Evolutionary conservation across 1,284 basidiomycete species (phyloP), one percentile per base, ranked within the genome.

Genomic region (Ceratobasidium sp.): DNA sequence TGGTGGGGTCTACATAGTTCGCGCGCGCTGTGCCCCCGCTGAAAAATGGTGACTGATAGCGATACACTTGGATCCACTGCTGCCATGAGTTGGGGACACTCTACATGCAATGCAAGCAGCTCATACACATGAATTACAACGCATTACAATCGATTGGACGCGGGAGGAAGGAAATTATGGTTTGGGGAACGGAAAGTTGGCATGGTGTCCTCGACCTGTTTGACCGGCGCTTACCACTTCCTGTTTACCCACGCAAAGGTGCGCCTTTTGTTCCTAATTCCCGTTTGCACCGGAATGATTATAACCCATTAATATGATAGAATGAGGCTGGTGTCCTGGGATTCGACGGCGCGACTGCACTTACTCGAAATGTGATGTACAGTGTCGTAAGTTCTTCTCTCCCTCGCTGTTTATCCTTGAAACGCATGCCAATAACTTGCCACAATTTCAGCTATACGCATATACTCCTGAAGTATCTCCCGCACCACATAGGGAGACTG

Each of bases 391-490:
- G 84, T 82, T 44, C 56, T 41, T 53, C 44, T 76, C 31, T n/a
- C 31, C 56, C 45, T 69, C 67, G 75, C 24, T 50, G 1, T 44
- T 11, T 11, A 41, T 41, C 84, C 83, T 77, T 83, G 83, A 54
- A 81, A 83, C 22, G 82, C 83, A 75, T 73, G 81, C n/a, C n/a
- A n/a, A n/a, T n/a, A 77, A 66, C 24, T 67, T n/a, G 48, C 60
- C 45, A 57, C 54, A 48, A 48, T 48, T 29, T 65, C 66, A 71
- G 11, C 83, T 90, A 24, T 91, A 87, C 77, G 88, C 87, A 2
- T 89, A 89, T 78, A 88, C 88, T 0, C 90, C 90, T 22, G 89
- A 91, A 78, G 86, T 90, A 11, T 91, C 91, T 82, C 89, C 90
- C 0, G 88, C 88, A 0, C 88, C 89, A 0, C 87, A 88, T 73